These are phyloP conservation scores for Colletotrichum kahawae DNA, from an alignment of 2,329 filamentous ascomycete species.

Conservation along the genomic window DNA sequence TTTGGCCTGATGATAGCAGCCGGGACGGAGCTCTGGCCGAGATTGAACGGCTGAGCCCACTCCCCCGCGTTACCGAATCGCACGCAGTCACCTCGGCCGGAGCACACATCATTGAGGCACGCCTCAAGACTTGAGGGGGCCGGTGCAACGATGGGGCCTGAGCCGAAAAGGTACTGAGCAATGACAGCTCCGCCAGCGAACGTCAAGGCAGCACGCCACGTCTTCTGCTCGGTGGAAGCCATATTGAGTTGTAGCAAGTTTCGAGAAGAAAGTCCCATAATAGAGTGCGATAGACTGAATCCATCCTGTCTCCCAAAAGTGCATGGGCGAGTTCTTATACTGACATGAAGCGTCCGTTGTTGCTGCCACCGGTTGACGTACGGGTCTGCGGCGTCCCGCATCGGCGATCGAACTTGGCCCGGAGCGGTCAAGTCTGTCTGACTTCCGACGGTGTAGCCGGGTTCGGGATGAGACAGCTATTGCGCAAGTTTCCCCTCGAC, in stretches of 20 bases:
- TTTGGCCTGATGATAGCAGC: conserved; percentile 61
- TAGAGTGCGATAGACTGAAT: background rate
- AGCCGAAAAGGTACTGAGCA: background rate
- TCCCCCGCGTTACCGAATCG: conserved; percentile 35
- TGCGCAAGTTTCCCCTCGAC: background rate
- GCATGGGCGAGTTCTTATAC: background rate
- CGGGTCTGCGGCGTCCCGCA: background rate
- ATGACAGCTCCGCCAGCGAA: background rate
- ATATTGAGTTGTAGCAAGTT: background rate
- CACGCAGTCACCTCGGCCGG: conserved; percentile 47
- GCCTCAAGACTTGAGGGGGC: conserved; percentile 33
- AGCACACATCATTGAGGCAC: conserved; percentile 53
- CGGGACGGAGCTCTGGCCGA: conserved; percentile 53
- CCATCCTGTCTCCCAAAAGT: background rate
- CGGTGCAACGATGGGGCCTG: background rate
- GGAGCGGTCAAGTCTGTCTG: background rate
- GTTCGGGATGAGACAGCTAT: background rate
- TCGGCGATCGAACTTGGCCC: background rate
- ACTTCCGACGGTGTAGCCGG: background rate
- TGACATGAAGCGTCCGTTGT: background rate
- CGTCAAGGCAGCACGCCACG: background rate
- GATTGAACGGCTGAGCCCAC: conserved; percentile 60
- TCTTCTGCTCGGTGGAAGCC: background rate
- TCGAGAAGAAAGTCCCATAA: background rate
- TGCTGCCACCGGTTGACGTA: background rate